These are phyloP conservation scores for Neckera pumila DNA, from an alignment of 225 moss, liverwort and hornwort genomes.

Conservation along the genomic window DNA sequence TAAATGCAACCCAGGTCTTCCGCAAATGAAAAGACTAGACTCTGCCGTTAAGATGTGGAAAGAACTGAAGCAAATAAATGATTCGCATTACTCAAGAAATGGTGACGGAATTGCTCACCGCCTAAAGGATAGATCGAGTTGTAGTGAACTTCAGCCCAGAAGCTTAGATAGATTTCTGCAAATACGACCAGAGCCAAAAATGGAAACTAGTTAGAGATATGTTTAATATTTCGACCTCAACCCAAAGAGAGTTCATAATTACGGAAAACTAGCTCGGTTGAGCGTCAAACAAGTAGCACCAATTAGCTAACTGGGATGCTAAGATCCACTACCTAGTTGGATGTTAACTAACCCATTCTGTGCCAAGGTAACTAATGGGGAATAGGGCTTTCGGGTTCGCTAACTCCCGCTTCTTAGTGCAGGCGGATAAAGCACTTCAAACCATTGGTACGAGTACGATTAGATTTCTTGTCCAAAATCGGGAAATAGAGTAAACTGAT, in stretches of 20 bases:
- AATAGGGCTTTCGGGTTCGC: neutral
- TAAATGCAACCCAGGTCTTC: neutral
- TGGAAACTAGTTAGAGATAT: neutral
- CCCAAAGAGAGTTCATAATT: neutral
- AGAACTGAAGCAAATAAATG: neutral
- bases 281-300: neutral
- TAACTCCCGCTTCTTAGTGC: neutral
- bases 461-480: neutral
- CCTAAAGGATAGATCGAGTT: slow-evolving; percentile 49
- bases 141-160: slow-evolving; percentile 60
- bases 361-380: neutral
- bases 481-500: neutral
- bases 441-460: neutral
- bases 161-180: slow-evolving; percentile 57
- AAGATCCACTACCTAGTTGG: neutral
- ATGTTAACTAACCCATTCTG: neutral
- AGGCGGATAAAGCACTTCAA: neutral
- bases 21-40: neutral
- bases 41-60: neutral
- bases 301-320: neutral
- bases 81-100: neutral
- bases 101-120: slow-evolving; percentile 11
- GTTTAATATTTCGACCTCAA: neutral
- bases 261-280: neutral
- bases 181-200: neutral